Evolutionary conservation across 345 rosid genomes (phyloP).

Genomic region (Eucalyptus decipiens): DNA sequence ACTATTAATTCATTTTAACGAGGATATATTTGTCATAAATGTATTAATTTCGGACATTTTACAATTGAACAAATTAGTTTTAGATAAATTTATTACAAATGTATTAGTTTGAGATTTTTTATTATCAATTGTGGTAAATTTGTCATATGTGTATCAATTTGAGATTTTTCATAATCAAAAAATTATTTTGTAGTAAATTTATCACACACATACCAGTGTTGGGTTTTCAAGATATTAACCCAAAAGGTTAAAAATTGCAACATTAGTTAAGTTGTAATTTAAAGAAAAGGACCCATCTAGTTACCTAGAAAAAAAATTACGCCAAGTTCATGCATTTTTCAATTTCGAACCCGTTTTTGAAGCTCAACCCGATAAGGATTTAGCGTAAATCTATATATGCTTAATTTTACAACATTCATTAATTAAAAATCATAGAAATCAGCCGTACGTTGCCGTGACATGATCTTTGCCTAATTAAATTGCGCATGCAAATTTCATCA

Average conservation of each 20-base stretch:
- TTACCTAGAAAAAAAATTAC: background rate
- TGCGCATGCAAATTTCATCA: background rate
- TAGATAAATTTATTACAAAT: too few relatives aligned
- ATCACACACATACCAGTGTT: fast-evolving
- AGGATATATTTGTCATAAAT: fast-evolving
- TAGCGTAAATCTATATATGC: background rate
- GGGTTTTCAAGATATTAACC: fast-evolving
- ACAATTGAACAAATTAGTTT: fast-evolving
- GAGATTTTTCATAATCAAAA: fast-evolving
- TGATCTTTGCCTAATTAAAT: background rate
- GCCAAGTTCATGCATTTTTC: background rate
- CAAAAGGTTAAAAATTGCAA: too few relatives aligned
- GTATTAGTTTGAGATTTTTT: fast-evolving
- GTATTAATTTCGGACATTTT: too few relatives aligned
- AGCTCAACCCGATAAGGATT: too few relatives aligned
- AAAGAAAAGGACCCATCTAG: background rate
- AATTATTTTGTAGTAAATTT: too few relatives aligned
- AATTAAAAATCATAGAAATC: background rate
- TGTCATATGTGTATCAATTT: fast-evolving
- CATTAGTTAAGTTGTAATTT: background rate
- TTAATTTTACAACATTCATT: background rate
- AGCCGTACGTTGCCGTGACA: background rate
- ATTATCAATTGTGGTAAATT: fast-evolving
- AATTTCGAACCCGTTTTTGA: background rate
- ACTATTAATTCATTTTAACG: too few relatives aligned